Conservation (phyloP, 2,329 filamentous ascomycete species). For the Trichoderma atrobrunneum region DNA sequence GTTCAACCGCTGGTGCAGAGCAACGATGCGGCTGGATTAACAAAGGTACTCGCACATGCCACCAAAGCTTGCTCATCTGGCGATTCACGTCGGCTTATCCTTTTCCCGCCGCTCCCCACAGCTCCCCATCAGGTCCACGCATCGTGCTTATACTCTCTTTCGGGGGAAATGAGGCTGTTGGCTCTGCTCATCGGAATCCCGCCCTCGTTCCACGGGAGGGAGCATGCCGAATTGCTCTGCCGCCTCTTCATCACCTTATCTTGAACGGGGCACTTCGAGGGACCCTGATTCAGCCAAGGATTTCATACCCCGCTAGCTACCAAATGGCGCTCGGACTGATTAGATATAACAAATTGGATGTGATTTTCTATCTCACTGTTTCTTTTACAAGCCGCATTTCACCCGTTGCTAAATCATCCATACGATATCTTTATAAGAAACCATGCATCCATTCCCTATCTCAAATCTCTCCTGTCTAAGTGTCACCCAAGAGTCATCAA, state of each 20-base stretch:
- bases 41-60: background rate
- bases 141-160: slow-evolving; percentile 31
- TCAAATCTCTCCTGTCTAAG: background rate
- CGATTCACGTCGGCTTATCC: slow-evolving; percentile 3
- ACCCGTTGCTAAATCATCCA: background rate
- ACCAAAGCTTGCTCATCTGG: background rate
- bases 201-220: slow-evolving; percentile 42
- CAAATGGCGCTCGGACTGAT: slow-evolving; percentile 3
- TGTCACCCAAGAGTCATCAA: background rate
- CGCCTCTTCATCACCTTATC: slow-evolving; percentile 34
- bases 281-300: slow-evolving; percentile 57
- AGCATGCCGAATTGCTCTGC: slow-evolving; percentile 65
- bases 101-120: slow-evolving; percentile 11
- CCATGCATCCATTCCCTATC: background rate
- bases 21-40: background rate
- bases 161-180: slow-evolving; percentile 72
- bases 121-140: background rate
- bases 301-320: slow-evolving; percentile 34
- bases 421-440: background rate
- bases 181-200: slow-evolving; percentile 53
- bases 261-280: slow-evolving; percentile 54
- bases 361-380: background rate
- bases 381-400: background rate
- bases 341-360: background rate
- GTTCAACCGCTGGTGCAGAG: background rate